These are phyloP conservation scores for Thalassiosira gravida DNA, from an alignment of 352 stramenopile species.

Conservation along the genomic window DNA sequence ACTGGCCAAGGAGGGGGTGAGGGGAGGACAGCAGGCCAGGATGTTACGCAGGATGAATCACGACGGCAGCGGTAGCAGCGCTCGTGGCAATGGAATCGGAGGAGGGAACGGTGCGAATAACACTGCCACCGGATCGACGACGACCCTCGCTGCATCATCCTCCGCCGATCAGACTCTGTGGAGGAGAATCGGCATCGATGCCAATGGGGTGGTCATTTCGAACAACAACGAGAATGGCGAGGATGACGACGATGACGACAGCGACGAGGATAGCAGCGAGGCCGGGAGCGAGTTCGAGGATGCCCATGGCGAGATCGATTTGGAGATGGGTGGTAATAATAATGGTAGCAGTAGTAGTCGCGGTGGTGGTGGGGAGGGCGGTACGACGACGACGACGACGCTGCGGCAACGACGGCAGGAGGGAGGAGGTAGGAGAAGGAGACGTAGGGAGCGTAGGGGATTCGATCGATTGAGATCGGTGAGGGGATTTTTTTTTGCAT, in stretches of 20 bases:
- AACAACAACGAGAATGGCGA: slow-evolving; percentile 22
- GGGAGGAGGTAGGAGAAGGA: not conserved
- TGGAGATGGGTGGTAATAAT: slow-evolving; percentile 5
- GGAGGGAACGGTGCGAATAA: not conserved
- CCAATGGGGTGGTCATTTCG: slow-evolving; percentile 48
- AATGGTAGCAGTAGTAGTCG: not conserved
- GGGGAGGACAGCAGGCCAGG: slow-evolving; percentile 53
- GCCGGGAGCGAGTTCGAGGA: slow-evolving; percentile 26
- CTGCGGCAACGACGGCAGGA: too few relatives aligned
- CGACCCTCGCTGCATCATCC: not conserved
- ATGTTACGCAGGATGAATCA: slow-evolving; percentile 42
- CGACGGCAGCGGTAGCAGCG: not conserved
- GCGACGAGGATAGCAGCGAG: too few relatives aligned
- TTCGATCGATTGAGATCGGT: too few relatives aligned
- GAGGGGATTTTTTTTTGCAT: too few relatives aligned
- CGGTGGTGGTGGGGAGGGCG: too few relatives aligned
- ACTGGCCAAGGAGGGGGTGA: slow-evolving; percentile 53
- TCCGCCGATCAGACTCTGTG: slow-evolving; percentile 16
- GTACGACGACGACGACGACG: too few relatives aligned
- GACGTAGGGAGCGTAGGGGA: slow-evolving; percentile 53
- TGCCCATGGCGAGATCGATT: slow-evolving; percentile 17
- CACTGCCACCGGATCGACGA: not conserved
- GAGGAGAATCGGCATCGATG: slow-evolving; percentile 63
- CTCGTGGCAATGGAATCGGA: too few relatives aligned
- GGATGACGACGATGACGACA: slow-evolving; percentile 48